Base-by-base conservation (phyloP, 345 rosid genomes). In the Citrus hindsii region DNA sequence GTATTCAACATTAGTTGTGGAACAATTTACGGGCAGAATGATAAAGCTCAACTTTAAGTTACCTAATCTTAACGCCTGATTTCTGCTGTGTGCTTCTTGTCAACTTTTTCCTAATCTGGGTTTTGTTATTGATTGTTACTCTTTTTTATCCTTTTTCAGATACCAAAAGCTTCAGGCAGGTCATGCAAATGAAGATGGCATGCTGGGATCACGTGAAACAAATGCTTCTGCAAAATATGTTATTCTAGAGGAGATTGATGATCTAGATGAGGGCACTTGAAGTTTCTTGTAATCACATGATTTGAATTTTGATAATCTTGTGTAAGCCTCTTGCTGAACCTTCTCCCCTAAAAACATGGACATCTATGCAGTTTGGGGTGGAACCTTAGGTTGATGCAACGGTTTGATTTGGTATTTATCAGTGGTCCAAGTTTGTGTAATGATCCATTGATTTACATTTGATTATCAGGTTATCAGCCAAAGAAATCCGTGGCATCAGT, bases 241-340 rank as follows among this genome's bases (percentile, higher is more conserved):
- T 77, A 96, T 93, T 81, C 93, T 95, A 37, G 97, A 95, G 84
- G 97, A 93, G 85, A 82, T 84, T 85, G 94, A 93, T 75, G 98
- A 90, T 84, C 85, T 77, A 73, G 98, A 89, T 24, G 84, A 87
- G 76, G 81, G 32, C 25, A 75, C 76, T 67, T 87, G 86, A 89
- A 61, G 18, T 59, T 80, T 67, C 53, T 14, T 72, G 46, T 24
- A 51, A 66, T 80, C 35, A n/a, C 59, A 16, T 37, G 28, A 35
- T 59, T n/a, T 64, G 60, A 59, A 77, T 80, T 55, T 55, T 8
- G 51, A 42, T 60, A 30, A 73, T 75, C 65, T 56, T 67, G 46
- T 46, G 86, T 81, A 74, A 76, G 83, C 76, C 68, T 82, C 71
- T 60, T 56, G 16, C n/a, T 74, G 68, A 46, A 27, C 6, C 33